Base-by-base conservation (phyloP, 441 rosid species). In the Populus tomentosa region DNA sequence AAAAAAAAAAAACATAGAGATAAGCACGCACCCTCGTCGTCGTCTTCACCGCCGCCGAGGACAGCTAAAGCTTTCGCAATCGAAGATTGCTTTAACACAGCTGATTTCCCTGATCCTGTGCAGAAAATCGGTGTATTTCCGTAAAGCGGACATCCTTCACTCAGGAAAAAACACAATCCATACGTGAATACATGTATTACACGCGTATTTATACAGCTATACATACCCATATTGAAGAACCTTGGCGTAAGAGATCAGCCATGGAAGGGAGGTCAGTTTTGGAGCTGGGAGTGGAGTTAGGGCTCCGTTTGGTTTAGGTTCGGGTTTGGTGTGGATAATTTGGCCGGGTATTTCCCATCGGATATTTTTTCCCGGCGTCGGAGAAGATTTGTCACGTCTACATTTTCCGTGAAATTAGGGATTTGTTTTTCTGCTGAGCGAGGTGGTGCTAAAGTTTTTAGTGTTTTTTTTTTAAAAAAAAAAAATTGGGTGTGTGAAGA, bases 341-440 rank as follows among this genome's bases (percentile, higher is more conserved):
- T 76, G 79, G 33, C 86, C 90, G 71, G 92, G 70, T 3, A 28
- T 67, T 74, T 90, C 91, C 99, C 98, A 91, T 61, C 88, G 91
- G 80, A 87, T 84, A 67, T 81, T 69, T 26, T 81, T 85, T 56
- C 85, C 86, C 70, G 86, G 56, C 70, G 81, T 87, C 89, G 79
- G 94, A 69, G 79, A 82, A 82, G 3, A 95, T 79, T 75, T 84
- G 85, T 97, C 99, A 94, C 81, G 94, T 79, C 35, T 97, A 89
- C 98, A 94, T 95, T 78, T 76, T 35, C 73, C 5, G 56, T 3
- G 42, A 70, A 33, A 36, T 56, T 77, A 65, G 73, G 67, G 78
- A 16, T 32, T 82, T 14, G 46, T 5, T 16, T 50, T 50, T 50
- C 59, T 50, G 59, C 20, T 20, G 6, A 5, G 42, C n/a, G 75